A percentile compares a stretch with the other conserved stretches of the same genome.
Conservation (phyloP, 2,329 filamentous ascomycete genomes). For the Venturiaceae sp. region DNA sequence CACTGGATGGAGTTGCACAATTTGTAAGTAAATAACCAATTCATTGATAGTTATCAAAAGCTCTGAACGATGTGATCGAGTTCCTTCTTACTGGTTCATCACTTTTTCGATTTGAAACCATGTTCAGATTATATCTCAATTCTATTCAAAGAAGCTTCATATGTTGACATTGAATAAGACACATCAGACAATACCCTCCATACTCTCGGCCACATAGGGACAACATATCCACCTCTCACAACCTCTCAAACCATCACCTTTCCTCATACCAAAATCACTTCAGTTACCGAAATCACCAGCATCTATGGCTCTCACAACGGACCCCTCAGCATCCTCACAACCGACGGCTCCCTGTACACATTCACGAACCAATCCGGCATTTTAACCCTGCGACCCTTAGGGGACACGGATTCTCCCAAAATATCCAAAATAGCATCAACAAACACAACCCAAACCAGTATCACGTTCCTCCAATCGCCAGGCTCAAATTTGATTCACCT, state of each 20-base stretch:
- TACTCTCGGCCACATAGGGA: no score
- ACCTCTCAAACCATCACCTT: no score
- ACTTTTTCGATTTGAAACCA: background rate
- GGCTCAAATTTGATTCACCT: background rate
- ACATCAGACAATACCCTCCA: background rate
- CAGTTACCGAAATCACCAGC: background rate
- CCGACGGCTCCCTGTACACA: background rate
- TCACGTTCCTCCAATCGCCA: no score
- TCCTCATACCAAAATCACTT: background rate
- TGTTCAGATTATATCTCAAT: no score
- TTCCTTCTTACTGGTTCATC: background rate
- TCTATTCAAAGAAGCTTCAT: no score
- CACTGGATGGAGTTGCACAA: constrained; percentile 5
- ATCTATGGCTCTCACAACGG: background rate
- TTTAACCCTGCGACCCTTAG: background rate
- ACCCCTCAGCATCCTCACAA: background rate
- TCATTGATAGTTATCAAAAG: background rate
- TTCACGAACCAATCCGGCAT: background rate
- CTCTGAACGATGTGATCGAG: background rate
- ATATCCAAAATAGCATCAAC: background rate
- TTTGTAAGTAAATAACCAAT: background rate
- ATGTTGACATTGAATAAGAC: background rate
- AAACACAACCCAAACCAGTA: background rate
- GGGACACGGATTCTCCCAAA: background rate
- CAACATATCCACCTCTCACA: no score